Conservation (phyloP, 2,329 filamentous ascomycete genomes). For the Penicillium sp. region DNA sequence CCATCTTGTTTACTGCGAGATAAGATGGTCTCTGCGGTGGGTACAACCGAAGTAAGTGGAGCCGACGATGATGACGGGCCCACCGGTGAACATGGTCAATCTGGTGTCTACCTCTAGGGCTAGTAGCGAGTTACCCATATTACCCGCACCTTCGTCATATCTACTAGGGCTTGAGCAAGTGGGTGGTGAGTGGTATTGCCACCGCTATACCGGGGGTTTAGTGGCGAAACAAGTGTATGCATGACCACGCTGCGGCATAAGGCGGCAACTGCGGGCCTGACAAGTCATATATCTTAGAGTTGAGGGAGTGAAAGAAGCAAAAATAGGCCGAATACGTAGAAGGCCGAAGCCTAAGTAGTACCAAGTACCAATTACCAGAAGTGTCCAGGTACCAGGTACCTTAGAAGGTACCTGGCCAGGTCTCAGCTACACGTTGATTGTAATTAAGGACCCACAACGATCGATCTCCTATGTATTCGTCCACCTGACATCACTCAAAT, state of each 20-base stretch:
- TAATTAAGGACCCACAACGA: background rate
- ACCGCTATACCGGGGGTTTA: background rate
- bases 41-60: background rate
- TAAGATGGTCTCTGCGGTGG: background rate
- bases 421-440: background rate
- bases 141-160: background rate
- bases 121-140: background rate
- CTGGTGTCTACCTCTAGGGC: background rate
- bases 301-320: background rate
- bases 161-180: background rate
- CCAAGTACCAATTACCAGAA: background rate
- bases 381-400: background rate
- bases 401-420: background rate
- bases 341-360: background rate
- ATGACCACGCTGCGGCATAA: background rate
- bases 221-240: background rate
- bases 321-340: background rate
- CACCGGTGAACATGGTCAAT: background rate
- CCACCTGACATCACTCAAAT: constrained; percentile 8
- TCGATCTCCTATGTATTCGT: background rate
- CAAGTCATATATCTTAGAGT: background rate
- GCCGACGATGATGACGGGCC: background rate
- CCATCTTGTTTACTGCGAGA: background rate
- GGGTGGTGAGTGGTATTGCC: background rate
- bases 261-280: background rate